phyloP scores from a whole-genome alignment of 116 monocot species.

The Iris pallida region DNA sequence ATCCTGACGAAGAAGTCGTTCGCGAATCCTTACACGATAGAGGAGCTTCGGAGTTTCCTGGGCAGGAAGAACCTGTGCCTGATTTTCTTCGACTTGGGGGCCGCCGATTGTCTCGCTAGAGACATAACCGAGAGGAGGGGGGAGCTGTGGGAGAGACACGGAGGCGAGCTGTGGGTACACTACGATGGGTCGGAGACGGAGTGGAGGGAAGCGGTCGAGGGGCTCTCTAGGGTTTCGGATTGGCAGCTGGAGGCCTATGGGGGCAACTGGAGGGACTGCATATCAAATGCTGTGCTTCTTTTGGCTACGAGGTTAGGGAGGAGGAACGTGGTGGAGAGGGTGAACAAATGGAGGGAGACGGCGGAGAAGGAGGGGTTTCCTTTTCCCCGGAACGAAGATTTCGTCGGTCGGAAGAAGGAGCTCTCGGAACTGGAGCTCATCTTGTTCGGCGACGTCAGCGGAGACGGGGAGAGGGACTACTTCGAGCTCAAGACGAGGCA shows the following conservation, averaged over 20 bases:
- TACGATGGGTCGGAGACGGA: constrained; percentile 82
- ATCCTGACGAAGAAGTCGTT: constrained; percentile 88
- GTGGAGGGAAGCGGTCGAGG: constrained; percentile 86
- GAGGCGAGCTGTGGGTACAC: constrained; percentile 79
- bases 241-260: constrained; percentile 70
- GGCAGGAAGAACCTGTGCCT: constrained; percentile 69
- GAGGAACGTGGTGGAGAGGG: constrained; percentile 70
- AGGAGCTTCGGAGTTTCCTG: constrained; percentile 69
- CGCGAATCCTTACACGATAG: constrained; percentile 72
- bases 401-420: constrained; percentile 81
- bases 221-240: constrained; percentile 51
- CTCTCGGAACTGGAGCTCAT: constrained; percentile 84
- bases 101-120: constrained; percentile 73
- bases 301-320: constrained; percentile 72
- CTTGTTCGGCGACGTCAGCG: constrained; percentile 82
- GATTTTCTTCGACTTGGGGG: constrained; percentile 68
- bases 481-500: constrained; percentile 71
- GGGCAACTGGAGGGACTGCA: constrained; percentile 90
- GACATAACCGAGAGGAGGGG: constrained; percentile 82
- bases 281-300: constrained; percentile 51
- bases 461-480: constrained; percentile 78
- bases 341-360: constrained; percentile 73
- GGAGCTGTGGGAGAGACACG: constrained; percentile 87
- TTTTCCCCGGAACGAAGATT: constrained; percentile 62
- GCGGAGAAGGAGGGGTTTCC: constrained; percentile 85